Evolutionary conservation across 2,329 filamentous ascomycete species (phyloP).

Genomic region (Davidsoniella virescens): DNA sequence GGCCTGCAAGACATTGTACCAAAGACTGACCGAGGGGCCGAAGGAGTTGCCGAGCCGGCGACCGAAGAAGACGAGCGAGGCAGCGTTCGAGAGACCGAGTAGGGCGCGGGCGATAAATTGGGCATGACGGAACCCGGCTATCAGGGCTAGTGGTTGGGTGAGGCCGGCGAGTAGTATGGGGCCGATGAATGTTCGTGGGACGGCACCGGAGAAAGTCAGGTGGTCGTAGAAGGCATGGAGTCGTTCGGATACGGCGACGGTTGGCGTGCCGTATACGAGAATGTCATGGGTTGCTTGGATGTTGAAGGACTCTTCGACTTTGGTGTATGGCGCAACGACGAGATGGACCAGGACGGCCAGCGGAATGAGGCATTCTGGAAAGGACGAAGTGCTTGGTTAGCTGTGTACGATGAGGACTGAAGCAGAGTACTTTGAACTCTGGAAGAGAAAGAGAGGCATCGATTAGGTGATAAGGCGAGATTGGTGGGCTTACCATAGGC

Average conservation of each 20-base stretch:
- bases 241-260: constrained; percentile 31
- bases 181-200: constrained; percentile 81
- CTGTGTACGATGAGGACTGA: constrained; percentile 12
- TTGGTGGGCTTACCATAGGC: constrained; percentile 5
- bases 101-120: constrained; percentile 55
- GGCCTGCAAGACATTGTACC: constrained; percentile 64
- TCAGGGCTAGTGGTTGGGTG: constrained; percentile 49
- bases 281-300: constrained; percentile 90
- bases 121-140: constrained; percentile 39
- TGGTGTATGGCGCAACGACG: constrained; percentile 68
- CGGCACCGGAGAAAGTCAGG: constrained; percentile 74
- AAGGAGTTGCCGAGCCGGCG: constrained; percentile 47
- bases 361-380: constrained; percentile 37
- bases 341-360: constrained; percentile 52
- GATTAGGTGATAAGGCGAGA: neutral
- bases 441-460: neutral
- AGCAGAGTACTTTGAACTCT: constrained; percentile 13
- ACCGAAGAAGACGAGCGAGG: constrained; percentile 49
- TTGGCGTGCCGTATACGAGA: constrained; percentile 59
- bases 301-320: constrained; percentile 98
- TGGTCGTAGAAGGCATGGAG: constrained; percentile 63
- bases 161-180: constrained; percentile 58
- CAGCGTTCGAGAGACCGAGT: constrained; percentile 61
- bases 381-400: constrained; percentile 23
- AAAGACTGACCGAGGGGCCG: constrained; percentile 51